Percentiles rank a stretch among this genome's conserved stretches.
These are phyloP conservation scores for Pyrenophora seminiperda DNA, from an alignment of 2,329 filamentous ascomycete species.

Conservation along the genomic window DNA sequence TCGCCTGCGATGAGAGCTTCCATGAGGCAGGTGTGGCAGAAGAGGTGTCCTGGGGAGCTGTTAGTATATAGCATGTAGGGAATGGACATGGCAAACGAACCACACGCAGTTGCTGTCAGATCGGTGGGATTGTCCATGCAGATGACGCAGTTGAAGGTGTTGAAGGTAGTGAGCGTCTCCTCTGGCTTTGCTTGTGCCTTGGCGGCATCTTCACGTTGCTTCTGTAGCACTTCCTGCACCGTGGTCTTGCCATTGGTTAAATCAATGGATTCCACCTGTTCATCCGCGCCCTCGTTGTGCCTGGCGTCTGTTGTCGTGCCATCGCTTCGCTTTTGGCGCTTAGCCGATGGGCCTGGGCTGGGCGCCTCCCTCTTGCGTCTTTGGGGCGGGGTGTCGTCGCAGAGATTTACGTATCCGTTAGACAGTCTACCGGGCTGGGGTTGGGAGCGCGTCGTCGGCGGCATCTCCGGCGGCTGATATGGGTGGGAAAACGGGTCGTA, in stretches of 20 bases:
- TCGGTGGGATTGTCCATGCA: conserved; percentile 67
- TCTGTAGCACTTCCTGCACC: conserved; percentile 55
- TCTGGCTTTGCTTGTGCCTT: conserved; percentile 51
- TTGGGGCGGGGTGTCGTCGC: conserved; percentile 29
- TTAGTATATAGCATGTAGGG: conserved; percentile 10
- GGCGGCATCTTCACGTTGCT: conserved; percentile 59
- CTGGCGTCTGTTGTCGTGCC: conserved; percentile 10
- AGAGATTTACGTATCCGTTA: conserved; percentile 47
- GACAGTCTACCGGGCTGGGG: conserved; percentile 33
- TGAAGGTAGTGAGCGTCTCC: conserved; percentile 51
- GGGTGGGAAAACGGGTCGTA: conserved; percentile 20
- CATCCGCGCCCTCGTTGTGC: conserved; percentile 7
- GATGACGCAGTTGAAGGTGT: conserved; percentile 63
- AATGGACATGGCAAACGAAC: conserved; percentile 48
- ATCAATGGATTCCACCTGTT: conserved; percentile 57
- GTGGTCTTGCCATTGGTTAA: conserved; percentile 51
- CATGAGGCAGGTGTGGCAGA: conserved; percentile 67
- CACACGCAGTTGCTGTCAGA: conserved; percentile 64
- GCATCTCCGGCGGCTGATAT: conserved; percentile 14
- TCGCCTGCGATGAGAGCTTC: conserved; percentile 64
- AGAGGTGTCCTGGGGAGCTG: conserved; percentile 59
- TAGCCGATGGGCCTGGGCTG: conserved; percentile 38
- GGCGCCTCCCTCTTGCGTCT: conserved; percentile 29
- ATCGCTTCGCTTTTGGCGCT: conserved; percentile 36
- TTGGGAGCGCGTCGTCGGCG: conserved; percentile 24